phyloP scores from a whole-genome alignment of 305 asterid species.

The Fraxinus baroniana region DNA sequence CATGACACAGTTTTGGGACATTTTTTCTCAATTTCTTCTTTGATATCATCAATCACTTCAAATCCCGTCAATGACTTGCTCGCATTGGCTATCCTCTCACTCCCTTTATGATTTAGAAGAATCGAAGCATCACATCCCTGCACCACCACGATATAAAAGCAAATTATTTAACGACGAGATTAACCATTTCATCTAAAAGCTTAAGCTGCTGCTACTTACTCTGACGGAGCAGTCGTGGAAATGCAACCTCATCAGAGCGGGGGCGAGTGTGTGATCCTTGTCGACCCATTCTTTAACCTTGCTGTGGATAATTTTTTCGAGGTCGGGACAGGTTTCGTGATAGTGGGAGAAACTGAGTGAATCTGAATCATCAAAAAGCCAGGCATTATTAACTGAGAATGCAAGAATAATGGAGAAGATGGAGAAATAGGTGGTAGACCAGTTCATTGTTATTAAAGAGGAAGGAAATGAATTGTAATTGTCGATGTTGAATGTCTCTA shows the following conservation, averaged over 20 bases:
- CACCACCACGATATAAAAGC: not conserved
- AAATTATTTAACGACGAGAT: not conserved
- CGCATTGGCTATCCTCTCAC: conserved; percentile 50
- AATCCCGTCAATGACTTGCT: conserved; percentile 71
- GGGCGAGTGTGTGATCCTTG: conserved; percentile 66
- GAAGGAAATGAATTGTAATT: not conserved
- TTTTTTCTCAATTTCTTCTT: conserved; percentile 52
- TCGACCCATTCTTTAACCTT: conserved; percentile 47
- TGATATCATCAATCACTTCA: conserved; percentile 61
- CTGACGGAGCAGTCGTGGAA: conserved; percentile 76
- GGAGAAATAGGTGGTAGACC: not conserved
- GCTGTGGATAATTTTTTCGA: conserved; percentile 52
- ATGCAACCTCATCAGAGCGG: conserved; percentile 73
- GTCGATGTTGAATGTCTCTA: not conserved
- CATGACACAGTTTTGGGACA: conserved; percentile 82
- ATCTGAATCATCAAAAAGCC: conserved; percentile 19
- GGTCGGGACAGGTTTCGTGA: conserved; percentile 51
- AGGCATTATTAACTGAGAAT: not conserved
- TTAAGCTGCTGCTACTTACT: conserved; percentile 29
- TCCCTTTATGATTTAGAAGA: conserved; percentile 58
- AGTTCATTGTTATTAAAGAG: not conserved
- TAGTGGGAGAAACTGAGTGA: conserved; percentile 47
- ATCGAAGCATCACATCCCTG: conserved; percentile 91
- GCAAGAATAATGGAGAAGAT: not conserved
- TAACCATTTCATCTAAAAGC: not conserved